phyloP scores from a whole-genome alignment of 305 asterid species.

The Fraxinus albicans region DNA sequence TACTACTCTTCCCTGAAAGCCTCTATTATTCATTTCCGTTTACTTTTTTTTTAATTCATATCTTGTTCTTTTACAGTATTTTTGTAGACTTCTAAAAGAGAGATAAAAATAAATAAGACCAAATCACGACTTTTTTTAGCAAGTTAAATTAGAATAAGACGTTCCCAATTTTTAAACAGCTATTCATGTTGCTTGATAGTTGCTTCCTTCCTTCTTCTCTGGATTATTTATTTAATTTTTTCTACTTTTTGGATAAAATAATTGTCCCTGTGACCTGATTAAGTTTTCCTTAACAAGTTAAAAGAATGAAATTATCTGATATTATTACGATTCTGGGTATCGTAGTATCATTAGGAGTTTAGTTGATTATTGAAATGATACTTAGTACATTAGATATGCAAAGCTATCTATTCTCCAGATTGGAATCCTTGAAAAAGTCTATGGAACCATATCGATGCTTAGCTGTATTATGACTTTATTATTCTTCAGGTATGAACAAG shows the following conservation, averaged over 20 bases:
- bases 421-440: not conserved
- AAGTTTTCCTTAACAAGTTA: not conserved
- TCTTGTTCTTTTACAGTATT: slow-evolving; percentile 3
- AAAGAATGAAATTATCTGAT: not conserved
- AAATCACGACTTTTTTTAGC: not conserved
- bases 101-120: slow-evolving; percentile 14
- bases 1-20: slow-evolving; percentile 25
- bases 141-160: not conserved
- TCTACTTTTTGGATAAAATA: slow-evolving; percentile 3
- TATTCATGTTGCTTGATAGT: slow-evolving; percentile 7
- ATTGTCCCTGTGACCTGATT: not conserved
- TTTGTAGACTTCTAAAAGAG: not conserved
- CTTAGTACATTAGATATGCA: not conserved
- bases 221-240: not conserved
- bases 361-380: not conserved
- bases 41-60: not conserved
- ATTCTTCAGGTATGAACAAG: not conserved
- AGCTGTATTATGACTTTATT: not conserved
- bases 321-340: not conserved
- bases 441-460: not conserved
- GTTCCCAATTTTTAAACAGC: slow-evolving; percentile 5
- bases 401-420: not conserved
- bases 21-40: not conserved
- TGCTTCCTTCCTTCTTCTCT: not conserved
- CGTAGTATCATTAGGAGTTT: not conserved